A percentile compares a stretch with the other conserved stretches of the same genome.
Evolutionary conservation across 1,284 basidiomycete species (phyloP).

Genomic region (Austroboletus novae-zelandiae): DNA sequence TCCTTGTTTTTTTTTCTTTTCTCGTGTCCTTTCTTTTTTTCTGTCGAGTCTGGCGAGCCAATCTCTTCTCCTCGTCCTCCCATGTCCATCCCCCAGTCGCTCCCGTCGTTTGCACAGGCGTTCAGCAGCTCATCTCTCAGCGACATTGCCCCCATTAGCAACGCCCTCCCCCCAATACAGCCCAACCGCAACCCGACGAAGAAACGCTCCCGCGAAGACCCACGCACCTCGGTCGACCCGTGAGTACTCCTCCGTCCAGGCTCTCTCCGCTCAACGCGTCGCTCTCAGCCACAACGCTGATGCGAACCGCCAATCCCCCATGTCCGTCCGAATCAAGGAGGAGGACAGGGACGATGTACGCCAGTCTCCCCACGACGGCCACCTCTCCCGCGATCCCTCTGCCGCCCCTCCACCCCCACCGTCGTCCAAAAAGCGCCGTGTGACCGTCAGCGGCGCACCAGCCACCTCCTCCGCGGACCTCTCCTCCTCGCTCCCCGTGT

Average conservation of each 20-base stretch:
- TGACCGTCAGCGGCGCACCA: conserved; percentile 61
- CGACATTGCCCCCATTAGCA: conserved; percentile 45
- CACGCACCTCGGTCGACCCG: conserved; percentile 38
- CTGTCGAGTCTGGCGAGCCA: not conserved
- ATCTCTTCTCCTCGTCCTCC: conserved; percentile 4
- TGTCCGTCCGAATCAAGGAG: conserved; percentile 54
- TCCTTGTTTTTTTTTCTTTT: not conserved
- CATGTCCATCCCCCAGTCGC: conserved; percentile 56
- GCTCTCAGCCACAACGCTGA: conserved; percentile 18
- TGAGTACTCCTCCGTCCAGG: conserved; percentile 29
- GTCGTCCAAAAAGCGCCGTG: conserved; percentile 68
- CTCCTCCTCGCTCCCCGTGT: conserved; percentile 43
- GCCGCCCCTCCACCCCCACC: conserved; percentile 41
- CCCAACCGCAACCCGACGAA: conserved; percentile 11
- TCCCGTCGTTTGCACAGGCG: conserved; percentile 72
- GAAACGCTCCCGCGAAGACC: conserved; percentile 48
- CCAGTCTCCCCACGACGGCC: conserved; percentile 35
- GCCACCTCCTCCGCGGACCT: too few relatives aligned
- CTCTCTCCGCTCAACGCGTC: conserved; percentile 25
- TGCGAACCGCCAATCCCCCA: conserved; percentile 44
- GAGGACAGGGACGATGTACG: conserved; percentile 52
- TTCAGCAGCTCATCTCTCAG: conserved; percentile 56
- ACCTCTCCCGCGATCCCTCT: conserved; percentile 30
- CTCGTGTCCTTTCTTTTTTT: not conserved
- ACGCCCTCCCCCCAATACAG: conserved; percentile 60